Evolutionary conservation across 768 basidiomycete genomes (phyloP).

Genomic region (Suillus lakei): DNA sequence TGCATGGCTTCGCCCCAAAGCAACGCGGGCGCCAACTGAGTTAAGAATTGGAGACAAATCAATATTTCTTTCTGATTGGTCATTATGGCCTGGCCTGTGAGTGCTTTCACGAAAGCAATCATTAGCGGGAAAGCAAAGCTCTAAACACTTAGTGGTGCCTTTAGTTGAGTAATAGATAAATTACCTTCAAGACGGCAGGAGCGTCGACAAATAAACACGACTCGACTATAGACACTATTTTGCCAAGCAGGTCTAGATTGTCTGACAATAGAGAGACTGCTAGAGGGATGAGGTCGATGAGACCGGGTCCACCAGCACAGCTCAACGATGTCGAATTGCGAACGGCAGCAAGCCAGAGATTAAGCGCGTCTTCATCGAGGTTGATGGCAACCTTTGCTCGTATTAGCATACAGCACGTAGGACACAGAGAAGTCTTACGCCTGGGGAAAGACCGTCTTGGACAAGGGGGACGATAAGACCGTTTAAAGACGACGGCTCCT

Average conservation of each 20-base stretch:
- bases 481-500: slow-evolving; percentile 62
- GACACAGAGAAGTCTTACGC: slow-evolving; percentile 40
- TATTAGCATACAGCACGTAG: neutral
- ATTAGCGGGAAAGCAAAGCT: slow-evolving; percentile 60
- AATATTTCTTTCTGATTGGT: slow-evolving; percentile 68
- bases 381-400: slow-evolving; percentile 59
- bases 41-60: slow-evolving; percentile 58
- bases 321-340: slow-evolving; percentile 64
- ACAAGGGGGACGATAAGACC: slow-evolving; percentile 67
- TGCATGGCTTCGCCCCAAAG: slow-evolving; percentile 80
- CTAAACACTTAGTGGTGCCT: slow-evolving; percentile 38
- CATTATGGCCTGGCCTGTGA: slow-evolving; percentile 51
- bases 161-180: slow-evolving; percentile 16
- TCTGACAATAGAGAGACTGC: slow-evolving; percentile 61
- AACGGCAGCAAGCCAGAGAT: slow-evolving; percentile 75
- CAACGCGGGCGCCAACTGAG: slow-evolving; percentile 64
- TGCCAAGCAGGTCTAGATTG: slow-evolving; percentile 79
- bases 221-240: slow-evolving; percentile 67
- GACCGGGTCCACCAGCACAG: slow-evolving; percentile 50
- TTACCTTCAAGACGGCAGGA: slow-evolving; percentile 62
- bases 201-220: slow-evolving; percentile 82
- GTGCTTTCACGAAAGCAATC: slow-evolving; percentile 54
- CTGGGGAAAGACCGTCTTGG: slow-evolving; percentile 63
- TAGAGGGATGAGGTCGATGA: slow-evolving; percentile 70
- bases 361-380: slow-evolving; percentile 79